Percentiles rank a stretch among this genome's conserved stretches.
phyloP scores from a whole-genome alignment of 2,329 filamentous ascomycete genomes.

The Colletotrichum somersetense region DNA sequence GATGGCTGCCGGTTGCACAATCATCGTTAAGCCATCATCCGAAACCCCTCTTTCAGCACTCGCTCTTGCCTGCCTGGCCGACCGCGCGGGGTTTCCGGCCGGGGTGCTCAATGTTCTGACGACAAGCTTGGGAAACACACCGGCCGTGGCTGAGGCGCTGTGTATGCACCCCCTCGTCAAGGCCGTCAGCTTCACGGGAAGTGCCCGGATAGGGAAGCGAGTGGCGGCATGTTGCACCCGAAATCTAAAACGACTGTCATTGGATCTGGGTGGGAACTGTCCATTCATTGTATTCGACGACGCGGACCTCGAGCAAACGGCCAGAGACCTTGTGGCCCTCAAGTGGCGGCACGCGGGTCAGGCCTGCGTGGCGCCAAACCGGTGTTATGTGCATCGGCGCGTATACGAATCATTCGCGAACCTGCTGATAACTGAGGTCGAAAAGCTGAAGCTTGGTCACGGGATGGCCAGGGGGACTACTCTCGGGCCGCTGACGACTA shows the following conservation, averaged over 20 bases:
- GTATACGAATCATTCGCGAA: slow-evolving; percentile 69
- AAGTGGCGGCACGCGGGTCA: slow-evolving; percentile 70
- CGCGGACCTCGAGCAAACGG: slow-evolving; percentile 72
- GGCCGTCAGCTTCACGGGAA: slow-evolving; percentile 83
- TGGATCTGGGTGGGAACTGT: slow-evolving; percentile 78
- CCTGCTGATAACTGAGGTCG: slow-evolving; percentile 51
- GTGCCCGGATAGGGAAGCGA: slow-evolving; percentile 75
- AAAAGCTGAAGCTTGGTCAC: slow-evolving; percentile 43
- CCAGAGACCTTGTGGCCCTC: slow-evolving; percentile 65
- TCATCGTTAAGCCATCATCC: slow-evolving; percentile 63
- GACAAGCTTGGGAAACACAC: slow-evolving; percentile 75
- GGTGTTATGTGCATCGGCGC: slow-evolving; percentile 67
- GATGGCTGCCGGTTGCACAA: slow-evolving; percentile 79
- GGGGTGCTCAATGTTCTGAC: slow-evolving; percentile 82
- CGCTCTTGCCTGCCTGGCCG: slow-evolving; percentile 69
- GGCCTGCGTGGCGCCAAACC: slow-evolving; percentile 70
- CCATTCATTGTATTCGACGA: slow-evolving; percentile 75
- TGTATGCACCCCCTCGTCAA: slow-evolving; percentile 77
- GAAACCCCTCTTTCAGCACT: slow-evolving; percentile 53
- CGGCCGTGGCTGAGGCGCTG: slow-evolving; percentile 65
- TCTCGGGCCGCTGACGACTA: slow-evolving; percentile 53
- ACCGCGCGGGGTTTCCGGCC: slow-evolving; percentile 79
- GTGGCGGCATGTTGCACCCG: slow-evolving; percentile 74
- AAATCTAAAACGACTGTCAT: slow-evolving; percentile 73
- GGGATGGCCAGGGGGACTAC: slow-evolving; percentile 48